Evolutionary conservation across 2,329 filamentous ascomycete species (phyloP).

Genomic region (Pestalotiopsis sp.): DNA sequence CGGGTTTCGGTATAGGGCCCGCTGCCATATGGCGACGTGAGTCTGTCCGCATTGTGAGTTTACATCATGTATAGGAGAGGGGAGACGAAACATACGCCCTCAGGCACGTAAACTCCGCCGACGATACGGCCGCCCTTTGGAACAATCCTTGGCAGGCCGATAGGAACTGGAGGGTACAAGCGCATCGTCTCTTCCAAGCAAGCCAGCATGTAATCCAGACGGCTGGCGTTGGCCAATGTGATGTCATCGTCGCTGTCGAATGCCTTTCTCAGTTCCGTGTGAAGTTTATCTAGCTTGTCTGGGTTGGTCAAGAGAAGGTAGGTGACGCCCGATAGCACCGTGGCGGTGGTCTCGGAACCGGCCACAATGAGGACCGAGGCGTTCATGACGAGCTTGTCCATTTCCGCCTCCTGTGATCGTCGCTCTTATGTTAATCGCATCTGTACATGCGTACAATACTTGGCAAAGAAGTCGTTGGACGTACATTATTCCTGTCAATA

Average conservation of each 20-base stretch:
- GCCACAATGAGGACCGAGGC: constrained; percentile 25
- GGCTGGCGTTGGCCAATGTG: constrained; percentile 30
- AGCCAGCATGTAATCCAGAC: constrained; percentile 40
- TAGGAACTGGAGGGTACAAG: constrained; percentile 36
- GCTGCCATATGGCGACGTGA: constrained; percentile 45
- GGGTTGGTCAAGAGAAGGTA: constrained; percentile 39
- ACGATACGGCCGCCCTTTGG: constrained; percentile 22
- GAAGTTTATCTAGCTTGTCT: constrained; percentile 31
- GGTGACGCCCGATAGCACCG: constrained; percentile 40
- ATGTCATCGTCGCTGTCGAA: constrained; percentile 41
- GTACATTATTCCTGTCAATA: constrained; percentile 3
- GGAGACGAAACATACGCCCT: not conserved
- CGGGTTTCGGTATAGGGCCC: constrained; percentile 40
- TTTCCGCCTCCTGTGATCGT: not conserved
- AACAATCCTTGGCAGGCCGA: constrained; percentile 19
- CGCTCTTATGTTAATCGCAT: not conserved
- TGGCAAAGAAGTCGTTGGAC: not conserved
- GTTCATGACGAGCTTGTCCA: constrained; percentile 8
- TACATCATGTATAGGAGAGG: not conserved
- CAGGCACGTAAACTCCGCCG: constrained; percentile 18
- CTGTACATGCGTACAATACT: not conserved
- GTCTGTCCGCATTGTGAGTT: constrained; percentile 20
- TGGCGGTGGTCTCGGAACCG: constrained; percentile 49
- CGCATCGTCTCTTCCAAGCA: constrained; percentile 43
- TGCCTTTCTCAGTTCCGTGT: constrained; percentile 37